A percentile compares a stretch with the other conserved stretches of the same genome.
These are phyloP conservation scores for Beauveria bassiana DNA, from an alignment of 2,329 filamentous ascomycete genomes.

Conservation along the genomic window DNA sequence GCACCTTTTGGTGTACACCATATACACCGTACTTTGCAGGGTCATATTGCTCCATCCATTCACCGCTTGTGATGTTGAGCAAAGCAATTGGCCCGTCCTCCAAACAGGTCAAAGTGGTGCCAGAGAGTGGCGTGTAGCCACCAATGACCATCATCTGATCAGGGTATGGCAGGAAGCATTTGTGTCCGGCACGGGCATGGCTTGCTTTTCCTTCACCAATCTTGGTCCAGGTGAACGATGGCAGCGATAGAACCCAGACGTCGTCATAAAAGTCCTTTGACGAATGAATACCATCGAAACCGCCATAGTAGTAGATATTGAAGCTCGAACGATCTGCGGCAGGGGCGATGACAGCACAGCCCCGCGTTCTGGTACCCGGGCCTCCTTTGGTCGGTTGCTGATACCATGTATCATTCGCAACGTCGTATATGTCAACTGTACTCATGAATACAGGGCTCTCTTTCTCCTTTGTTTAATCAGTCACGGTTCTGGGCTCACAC, in stretches of 20 bases:
- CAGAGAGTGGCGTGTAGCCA: constrained; percentile 43
- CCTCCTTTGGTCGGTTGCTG: constrained; percentile 57
- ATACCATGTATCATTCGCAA: constrained; percentile 60
- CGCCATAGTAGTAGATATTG: constrained; percentile 81
- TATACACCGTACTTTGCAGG: constrained; percentile 59
- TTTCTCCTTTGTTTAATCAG: constrained; percentile 35
- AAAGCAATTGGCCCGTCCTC: constrained; percentile 48
- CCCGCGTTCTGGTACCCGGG: constrained; percentile 51
- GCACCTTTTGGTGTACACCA: constrained; percentile 57
- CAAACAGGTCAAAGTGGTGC: constrained; percentile 34
- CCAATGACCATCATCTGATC: constrained; percentile 75
- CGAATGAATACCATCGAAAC: constrained; percentile 50
- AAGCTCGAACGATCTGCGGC: constrained; percentile 65
- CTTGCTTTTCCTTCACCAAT: constrained; percentile 36
- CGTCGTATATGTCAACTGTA: constrained; percentile 69
- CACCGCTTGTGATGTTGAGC: constrained; percentile 63
- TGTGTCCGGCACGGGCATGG: constrained; percentile 63
- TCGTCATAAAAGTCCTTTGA: constrained; percentile 46
- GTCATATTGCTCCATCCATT: constrained; percentile 65
- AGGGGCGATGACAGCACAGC: constrained; percentile 67
- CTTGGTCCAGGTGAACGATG: constrained; percentile 71
- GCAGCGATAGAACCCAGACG: constrained; percentile 74
- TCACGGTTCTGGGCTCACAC: not conserved
- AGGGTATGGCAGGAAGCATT: constrained; percentile 67
- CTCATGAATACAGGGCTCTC: constrained; percentile 65